These are phyloP conservation scores for Lyophyllum semitale DNA, from an alignment of 768 basidiomycete species.

Conservation along the genomic window DNA sequence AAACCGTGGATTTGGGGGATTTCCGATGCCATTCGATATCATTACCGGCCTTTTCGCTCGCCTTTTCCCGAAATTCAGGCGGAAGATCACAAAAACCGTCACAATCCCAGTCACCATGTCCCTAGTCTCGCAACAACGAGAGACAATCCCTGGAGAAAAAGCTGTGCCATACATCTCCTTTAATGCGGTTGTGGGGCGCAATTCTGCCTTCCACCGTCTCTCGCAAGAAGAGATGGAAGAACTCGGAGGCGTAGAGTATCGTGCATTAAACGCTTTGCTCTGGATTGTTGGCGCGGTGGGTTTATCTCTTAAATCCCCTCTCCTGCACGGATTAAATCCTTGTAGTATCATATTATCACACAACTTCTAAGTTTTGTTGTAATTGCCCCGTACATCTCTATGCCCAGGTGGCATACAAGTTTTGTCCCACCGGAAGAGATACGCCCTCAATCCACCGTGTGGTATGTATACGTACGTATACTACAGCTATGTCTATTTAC, in stretches of 20 bases:
- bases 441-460: constrained; percentile 57
- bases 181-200: constrained; percentile 80
- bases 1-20: constrained; percentile 66
- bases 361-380: constrained; percentile 74
- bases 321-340: background rate
- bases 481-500: no score
- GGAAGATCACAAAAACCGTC: constrained; percentile 63
- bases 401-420: constrained; percentile 54
- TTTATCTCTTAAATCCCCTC: constrained; percentile 14
- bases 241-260: constrained; percentile 91
- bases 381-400: constrained; percentile 79
- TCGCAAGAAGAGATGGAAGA: constrained; percentile 87
- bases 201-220: constrained; percentile 69
- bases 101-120: constrained; percentile 78
- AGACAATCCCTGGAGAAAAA: constrained; percentile 42
- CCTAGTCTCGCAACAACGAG: constrained; percentile 44
- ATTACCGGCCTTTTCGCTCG: constrained; percentile 48
- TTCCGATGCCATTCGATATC: constrained; percentile 69
- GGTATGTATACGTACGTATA: constrained; percentile 43
- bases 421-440: constrained; percentile 64
- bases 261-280: constrained; percentile 76
- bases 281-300: constrained; percentile 80
- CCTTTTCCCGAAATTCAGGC: constrained; percentile 65
- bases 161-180: constrained; percentile 84
- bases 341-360: constrained; percentile 74